Base-by-base conservation (phyloP, 2,329 filamentous ascomycete species). In the Graphiopsis chlorocephala region DNA sequence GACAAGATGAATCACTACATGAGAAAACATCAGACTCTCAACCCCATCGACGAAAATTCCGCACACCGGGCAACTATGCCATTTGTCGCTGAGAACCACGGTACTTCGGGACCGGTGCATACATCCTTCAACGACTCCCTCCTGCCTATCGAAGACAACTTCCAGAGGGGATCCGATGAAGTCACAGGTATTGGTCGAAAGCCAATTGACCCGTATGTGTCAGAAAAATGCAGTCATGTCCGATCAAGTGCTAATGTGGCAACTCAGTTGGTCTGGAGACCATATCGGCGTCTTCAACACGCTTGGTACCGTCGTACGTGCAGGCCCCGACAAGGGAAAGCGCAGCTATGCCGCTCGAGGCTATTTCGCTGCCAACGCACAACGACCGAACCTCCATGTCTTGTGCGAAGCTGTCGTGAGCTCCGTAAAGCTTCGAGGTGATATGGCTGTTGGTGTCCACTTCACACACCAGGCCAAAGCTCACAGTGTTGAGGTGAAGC, bases 371-470 rank as follows among this genome's bases (percentile, higher is more conserved):
- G 72, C 75, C n/a, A 75, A 75, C 52, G 68, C 71, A 1, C 48
- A 67, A 1, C 76, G 82, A 10, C 69, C 74, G 2, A 85, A 85
- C 66, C 71, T 86, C 2, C 72, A 76, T n/a, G 71, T 85, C 1
- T 70, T 85, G 5, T 81, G 80, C 1, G 77, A 83, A 45, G 80
- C 82, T 3, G 69, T 79, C 33, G 81, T 83, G 20, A 66, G 79
- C 55, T 72, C 83, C 65, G 73, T 88, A 66, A 67, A 83, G 45
- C 70, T 84, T 31, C 73, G 82, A 29, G 79, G 76, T 15, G 76
- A 74, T 10, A 74, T 55, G 25, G 75, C 73, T 6, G 72, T 69
- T 2, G 80, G 82, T 8, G 82, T 82, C 15, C 76, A 74, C 14
- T 82, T 85, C 68, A 75, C 68, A 10, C 71, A 76, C 29, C 71